Evolutionary conservation across 1,284 basidiomycete species (phyloP).

Genomic region (Pascua guehoae): DNA sequence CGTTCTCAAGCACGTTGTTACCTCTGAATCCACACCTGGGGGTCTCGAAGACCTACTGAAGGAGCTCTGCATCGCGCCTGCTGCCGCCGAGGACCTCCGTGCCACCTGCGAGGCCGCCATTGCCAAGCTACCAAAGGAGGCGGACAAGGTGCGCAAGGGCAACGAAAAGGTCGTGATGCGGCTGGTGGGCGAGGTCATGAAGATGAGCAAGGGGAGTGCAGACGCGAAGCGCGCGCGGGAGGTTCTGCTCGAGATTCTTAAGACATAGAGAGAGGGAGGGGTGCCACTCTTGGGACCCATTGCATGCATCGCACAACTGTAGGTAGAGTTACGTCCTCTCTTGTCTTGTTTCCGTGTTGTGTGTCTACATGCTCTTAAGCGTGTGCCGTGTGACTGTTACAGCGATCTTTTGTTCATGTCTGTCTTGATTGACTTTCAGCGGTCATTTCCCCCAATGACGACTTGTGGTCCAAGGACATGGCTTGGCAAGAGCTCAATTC

Average conservation of each 20-base stretch:
- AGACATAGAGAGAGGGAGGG: too few species aligned
- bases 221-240: constrained; percentile 55
- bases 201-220: constrained; percentile 69
- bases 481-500: too few species aligned
- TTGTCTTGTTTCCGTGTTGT: too few species aligned
- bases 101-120: constrained; percentile 63
- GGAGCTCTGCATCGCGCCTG: constrained; percentile 24
- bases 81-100: constrained; percentile 49
- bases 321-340: too few species aligned
- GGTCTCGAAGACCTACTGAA: constrained; percentile 52
- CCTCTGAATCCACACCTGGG: neutral
- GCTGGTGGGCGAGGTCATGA: constrained; percentile 87
- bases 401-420: too few species aligned
- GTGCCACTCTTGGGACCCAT: neutral
- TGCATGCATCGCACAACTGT: too few species aligned
- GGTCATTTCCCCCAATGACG: too few species aligned
- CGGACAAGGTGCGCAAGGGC: constrained; percentile 65
- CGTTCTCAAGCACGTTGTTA: constrained; percentile 61
- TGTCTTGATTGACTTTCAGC: too few species aligned
- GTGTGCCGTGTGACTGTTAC: too few species aligned
- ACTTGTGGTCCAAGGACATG: too few species aligned
- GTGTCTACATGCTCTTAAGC: too few species aligned
- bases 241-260: constrained; percentile 37
- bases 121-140: constrained; percentile 65
- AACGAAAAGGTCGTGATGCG: constrained; percentile 79